A percentile compares a stretch with the other conserved stretches of the same genome.
phyloP scores from a whole-genome alignment of 1,139 yeast species.

The Pichia sp. region DNA sequence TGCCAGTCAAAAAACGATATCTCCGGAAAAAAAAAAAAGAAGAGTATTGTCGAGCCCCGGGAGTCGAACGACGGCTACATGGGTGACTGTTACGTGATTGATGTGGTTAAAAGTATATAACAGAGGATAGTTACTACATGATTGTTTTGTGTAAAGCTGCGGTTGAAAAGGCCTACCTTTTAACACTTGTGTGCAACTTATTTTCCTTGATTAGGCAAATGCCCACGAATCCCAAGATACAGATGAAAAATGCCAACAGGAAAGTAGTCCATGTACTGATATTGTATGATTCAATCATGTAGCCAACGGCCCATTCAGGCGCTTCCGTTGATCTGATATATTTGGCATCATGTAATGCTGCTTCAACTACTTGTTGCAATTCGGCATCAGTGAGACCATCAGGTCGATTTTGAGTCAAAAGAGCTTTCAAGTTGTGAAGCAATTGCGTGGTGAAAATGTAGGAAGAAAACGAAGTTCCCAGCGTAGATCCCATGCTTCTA shows the following conservation, averaged over 20 bases:
- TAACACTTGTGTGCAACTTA: constrained; percentile 23
- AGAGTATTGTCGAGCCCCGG: too few relatives aligned
- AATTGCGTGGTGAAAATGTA: constrained; percentile 38
- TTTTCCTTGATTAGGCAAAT: constrained; percentile 38
- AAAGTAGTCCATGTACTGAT: constrained; percentile 35
- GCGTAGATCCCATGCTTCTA: constrained; percentile 46
- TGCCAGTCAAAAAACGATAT: too few relatives aligned
- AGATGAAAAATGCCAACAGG: constrained; percentile 22
- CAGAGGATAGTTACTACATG: too few relatives aligned
- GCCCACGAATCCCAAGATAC: constrained; percentile 28
- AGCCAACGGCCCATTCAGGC: constrained; percentile 30
- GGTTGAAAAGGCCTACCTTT: constrained; percentile 10
- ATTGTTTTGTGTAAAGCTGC: too few relatives aligned
- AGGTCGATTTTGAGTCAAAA: constrained; percentile 22
- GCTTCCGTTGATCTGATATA: constrained; percentile 29
- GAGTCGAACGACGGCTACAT: too few relatives aligned
- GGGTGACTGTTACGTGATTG: too few relatives aligned
- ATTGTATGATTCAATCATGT: constrained; percentile 33
- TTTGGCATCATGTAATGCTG: constrained; percentile 37
- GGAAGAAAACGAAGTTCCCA: constrained; percentile 43
- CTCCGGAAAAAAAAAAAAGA: too few relatives aligned
- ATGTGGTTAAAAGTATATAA: too few relatives aligned
- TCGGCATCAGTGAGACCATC: constrained; percentile 22
- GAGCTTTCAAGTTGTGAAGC: constrained; percentile 8
- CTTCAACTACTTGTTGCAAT: constrained; percentile 29